Base-by-base conservation (phyloP, 306 rosid genomes). In the Myrica gale region DNA sequence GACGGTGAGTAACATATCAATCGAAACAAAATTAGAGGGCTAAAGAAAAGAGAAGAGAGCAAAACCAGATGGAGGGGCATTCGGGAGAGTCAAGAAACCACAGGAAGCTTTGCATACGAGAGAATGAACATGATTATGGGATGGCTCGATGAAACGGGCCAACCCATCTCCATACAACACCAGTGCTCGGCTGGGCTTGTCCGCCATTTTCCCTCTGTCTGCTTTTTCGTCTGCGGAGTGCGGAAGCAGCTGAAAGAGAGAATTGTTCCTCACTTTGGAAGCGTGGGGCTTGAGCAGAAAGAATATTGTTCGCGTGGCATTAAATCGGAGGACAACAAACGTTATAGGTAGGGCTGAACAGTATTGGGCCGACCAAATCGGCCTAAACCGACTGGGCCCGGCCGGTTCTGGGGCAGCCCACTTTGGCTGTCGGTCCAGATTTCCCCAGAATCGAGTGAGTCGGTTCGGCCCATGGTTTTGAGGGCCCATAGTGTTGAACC, bases 141-240 rank as follows among this genome's bases (percentile, higher is more conserved):
- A 84, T 41, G 87, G 84, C 53, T 82, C 77, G 67, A 88, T 41
- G 66, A 78, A 89, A 60, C 86, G 90, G 55, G 89, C 86, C 80
- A 88, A 82, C 60, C 96, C 98, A 69, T 96, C 92, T 20, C 91
- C 97, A 78, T 84, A 84, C 69, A 96, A 7, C 5, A 92, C 81
- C 82, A 96, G 67, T 47, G 97, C 89, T 81, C 97, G 88, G 87
- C 98, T 89, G 65, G 98, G 90, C 61, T 89, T 92, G 77, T 90
- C 97, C 63, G 97, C 97, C 98, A 96, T 95, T 71, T 75, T 41
- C 63, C 39, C 41, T 37, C 44, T 44, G 9, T 19, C 48, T 44
- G 12, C 57, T 69, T 32, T 12, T 47, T 17, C 42, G 58, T 20
- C 66, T 42, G 42, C 26, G 53, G 32, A 21, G 63, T 5, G 84